Base-by-base conservation (phyloP, 2,329 filamentous ascomycete genomes). In the Aspergillus spinulosporus region DNA sequence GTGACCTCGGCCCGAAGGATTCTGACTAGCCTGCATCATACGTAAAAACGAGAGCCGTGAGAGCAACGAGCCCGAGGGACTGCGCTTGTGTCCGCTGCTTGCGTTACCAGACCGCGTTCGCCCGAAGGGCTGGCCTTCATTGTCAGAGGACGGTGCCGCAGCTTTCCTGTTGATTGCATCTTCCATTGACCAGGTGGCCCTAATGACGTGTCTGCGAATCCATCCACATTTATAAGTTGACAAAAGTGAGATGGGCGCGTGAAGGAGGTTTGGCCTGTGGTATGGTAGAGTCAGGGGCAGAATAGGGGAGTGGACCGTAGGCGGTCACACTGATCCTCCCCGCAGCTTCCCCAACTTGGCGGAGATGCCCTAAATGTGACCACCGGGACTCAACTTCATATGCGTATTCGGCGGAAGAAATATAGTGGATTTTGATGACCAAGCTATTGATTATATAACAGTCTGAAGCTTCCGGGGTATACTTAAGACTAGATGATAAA, bases 41-140 rank as follows among this genome's bases (percentile, higher is more conserved):
- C 86, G 84, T 60, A 92, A 75, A 69, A 92, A 90, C 40, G 87
- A 84, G 52, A 93, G 78, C 61, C 82, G 84, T 40, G 87, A 87
- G 31, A 93, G 76, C 43, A 92, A 78, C 57, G 84, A 84, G 34
- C 84, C 84, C 28, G 85, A 88, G 49, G 83, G 74, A 64, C 76
- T 84, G 68, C 84, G 78, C 67, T 76, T 78, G 70, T 84, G 77
- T 52, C 69, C 66, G 60, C 62, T 71, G 63, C 62, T 66, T 67
- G 70, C 59, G 66, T 61, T 70, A 63, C 66, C 65, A 11, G 72
- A 69, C 55, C 68, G 72, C 42, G 66, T 48, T 51, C 69, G 67
- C 54, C 64, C 66, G 39, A 67, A 55, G 56, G 60, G 59, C 57
- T 54, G 54, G 42, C 59, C 59, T 54, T 66, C 58, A 57, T 66